phyloP scores from a whole-genome alignment of 129 eudicot species.

The Glebionis coronaria region DNA sequence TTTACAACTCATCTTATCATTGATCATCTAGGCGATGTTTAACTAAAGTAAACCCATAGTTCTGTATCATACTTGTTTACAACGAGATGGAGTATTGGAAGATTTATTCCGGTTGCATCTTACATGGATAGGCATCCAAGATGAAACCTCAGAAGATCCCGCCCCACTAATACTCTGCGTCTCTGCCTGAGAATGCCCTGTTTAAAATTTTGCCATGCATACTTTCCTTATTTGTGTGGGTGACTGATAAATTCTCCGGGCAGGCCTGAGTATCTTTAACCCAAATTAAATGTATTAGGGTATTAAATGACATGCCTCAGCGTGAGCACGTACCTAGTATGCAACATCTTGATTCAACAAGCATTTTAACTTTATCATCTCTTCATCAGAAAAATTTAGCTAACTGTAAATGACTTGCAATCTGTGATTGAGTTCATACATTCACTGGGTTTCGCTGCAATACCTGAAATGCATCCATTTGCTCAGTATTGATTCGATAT shows the following conservation, averaged over 20 bases:
- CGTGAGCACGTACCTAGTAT: neutral
- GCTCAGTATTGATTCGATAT: neutral
- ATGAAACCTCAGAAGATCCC: slow-evolving; percentile 9
- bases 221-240: slow-evolving; percentile 9
- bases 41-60: neutral
- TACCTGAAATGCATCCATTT: neutral
- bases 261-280: slow-evolving; percentile 31
- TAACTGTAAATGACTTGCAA: neutral
- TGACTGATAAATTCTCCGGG: slow-evolving; percentile 10
- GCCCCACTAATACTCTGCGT: neutral
- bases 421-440: slow-evolving; percentile 13
- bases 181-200: neutral
- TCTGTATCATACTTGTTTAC: neutral
- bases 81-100: neutral
- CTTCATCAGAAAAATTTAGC: neutral
- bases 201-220: slow-evolving; percentile 4
- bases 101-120: neutral
- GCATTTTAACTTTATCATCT: neutral
- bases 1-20: neutral
- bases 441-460: neutral
- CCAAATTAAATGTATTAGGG: slow-evolving; percentile 21
- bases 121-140: slow-evolving; percentile 5
- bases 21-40: neutral
- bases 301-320: neutral
- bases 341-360: slow-evolving; percentile 17